Evolutionary conservation across 2,329 filamentous ascomycete genomes (phyloP), one percentile per base, ranked within the genome.

Genomic region (Elsinoe fawcettii): DNA sequence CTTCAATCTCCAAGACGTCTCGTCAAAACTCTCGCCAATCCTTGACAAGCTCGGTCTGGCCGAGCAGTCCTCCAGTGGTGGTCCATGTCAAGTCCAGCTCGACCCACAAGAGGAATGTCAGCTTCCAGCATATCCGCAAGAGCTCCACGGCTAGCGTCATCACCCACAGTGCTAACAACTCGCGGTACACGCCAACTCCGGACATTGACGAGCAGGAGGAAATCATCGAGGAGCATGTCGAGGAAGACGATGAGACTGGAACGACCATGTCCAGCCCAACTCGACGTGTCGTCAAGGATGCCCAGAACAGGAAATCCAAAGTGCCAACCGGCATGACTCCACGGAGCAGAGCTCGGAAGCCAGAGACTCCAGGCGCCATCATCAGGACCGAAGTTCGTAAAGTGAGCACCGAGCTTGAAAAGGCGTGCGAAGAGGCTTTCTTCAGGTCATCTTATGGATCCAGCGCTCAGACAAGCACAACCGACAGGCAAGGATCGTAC

Each of bases 371-470:
- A 1, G 77, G 73, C 56, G 75, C 79, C 37, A 74, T 76, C 49
- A 85, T 83, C 71, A 85, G 82, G 63, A 89, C 90, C 59, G 91
- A 96, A 67, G 81, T 93, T 56, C 80, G 89, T 5, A 86, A 92
- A 64, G 86, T 95, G 58, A 95, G 90, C 64, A 83, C 82, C 64
- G 90, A 90, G 65, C 84, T 96, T 60, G 89, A 90, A 51, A 89
- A 90, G 70, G 88, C 93, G 59, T 95, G 91, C 66, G 91, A 97
- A 66, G 88, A 93, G 66, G 91, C 91, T 1, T 96, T 97, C 74
- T 91, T 89, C 66, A 84, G 86, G 63, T 79, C 74, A 56, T 85
- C 78, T 0, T 70, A 79, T 20, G 76, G 75, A 44, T 79, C 80
- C 1, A 81, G 76, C 53, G 70, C 76, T 1, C 59, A 60, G 7